A percentile compares a stretch with the other conserved stretches of the same genome.
Evolutionary conservation across 2,329 filamentous ascomycete species (phyloP).

Genomic region (Colletotrichum tropicicola): DNA sequence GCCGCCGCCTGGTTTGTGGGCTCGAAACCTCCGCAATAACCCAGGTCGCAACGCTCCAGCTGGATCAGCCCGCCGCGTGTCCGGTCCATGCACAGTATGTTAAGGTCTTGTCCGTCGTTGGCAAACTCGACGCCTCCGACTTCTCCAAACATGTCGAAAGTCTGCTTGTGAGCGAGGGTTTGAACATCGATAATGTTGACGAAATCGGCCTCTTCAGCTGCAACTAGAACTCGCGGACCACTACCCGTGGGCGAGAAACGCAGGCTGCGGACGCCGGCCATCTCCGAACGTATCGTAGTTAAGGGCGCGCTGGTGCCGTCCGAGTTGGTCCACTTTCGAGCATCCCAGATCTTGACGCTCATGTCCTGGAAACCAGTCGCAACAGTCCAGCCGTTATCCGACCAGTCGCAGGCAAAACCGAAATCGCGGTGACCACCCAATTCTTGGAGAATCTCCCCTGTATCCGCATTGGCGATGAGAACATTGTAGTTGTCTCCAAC

Average conservation of each 20-base stretch:
- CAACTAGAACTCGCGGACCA: conserved; percentile 72
- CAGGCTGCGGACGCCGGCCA: conserved; percentile 75
- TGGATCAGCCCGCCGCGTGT: conserved; percentile 73
- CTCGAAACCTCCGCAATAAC: conserved; percentile 28
- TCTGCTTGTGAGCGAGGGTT: conserved; percentile 72
- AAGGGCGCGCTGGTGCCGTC: conserved; percentile 58
- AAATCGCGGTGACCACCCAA: conserved; percentile 74
- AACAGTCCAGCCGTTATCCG: conserved; percentile 78
- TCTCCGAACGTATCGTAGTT: conserved; percentile 67
- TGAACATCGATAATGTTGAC: conserved; percentile 76
- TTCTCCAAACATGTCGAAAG: conserved; percentile 78
- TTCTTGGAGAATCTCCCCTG: conserved; percentile 63
- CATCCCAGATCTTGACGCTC: conserved; percentile 79
- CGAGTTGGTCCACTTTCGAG: conserved; percentile 70
- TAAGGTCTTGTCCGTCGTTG: conserved; percentile 73
- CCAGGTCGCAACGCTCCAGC: conserved; percentile 59
- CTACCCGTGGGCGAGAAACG: conserved; percentile 78
- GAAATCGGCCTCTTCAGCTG: conserved; percentile 80
- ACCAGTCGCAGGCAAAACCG: conserved; percentile 83
- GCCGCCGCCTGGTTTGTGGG: background rate
- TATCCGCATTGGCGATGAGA: conserved; percentile 75
- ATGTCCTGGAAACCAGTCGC: conserved; percentile 83
- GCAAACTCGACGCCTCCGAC: conserved; percentile 75
- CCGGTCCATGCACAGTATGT: conserved; percentile 72
- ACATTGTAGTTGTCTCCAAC: conserved; percentile 76